phyloP scores from a whole-genome alignment of 2,329 filamentous ascomycete genomes.

The Zasmidium cellare region DNA sequence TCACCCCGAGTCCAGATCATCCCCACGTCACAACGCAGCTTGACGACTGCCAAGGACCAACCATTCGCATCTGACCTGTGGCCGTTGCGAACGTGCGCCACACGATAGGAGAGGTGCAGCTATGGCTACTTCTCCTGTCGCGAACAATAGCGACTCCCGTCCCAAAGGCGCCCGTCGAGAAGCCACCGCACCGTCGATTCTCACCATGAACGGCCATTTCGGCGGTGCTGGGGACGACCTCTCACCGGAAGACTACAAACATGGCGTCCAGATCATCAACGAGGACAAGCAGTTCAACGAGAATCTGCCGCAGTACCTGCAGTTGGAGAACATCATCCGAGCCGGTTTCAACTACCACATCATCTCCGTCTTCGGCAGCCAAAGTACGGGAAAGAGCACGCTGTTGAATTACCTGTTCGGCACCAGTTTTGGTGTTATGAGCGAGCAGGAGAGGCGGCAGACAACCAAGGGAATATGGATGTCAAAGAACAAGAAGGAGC shows the following conservation, averaged over 20 bases:
- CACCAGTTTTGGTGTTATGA: conserved; percentile 97
- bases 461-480: conserved; percentile 99
- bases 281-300: conserved; percentile 97
- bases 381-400: conserved; percentile 98
- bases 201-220: conserved; percentile 76
- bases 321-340: conserved; percentile 74
- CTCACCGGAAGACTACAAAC: conserved; percentile 72
- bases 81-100: not conserved
- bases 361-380: conserved; percentile 97
- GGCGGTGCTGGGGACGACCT: conserved; percentile 67
- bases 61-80: not conserved
- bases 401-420: conserved; percentile 94
- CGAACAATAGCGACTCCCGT: not conserved
- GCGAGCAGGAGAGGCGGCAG: conserved; percentile 87
- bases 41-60: not conserved
- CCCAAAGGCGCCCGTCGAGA: conserved; percentile 19
- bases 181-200: conserved; percentile 35
- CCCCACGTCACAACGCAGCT: not conserved
- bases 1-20: not conserved
- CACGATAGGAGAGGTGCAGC: not conserved
- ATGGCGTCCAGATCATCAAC: conserved; percentile 96
- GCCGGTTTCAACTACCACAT: conserved; percentile 99
- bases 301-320: conserved; percentile 77
- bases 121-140: not conserved
- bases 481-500: conserved; percentile 83